Base-by-base conservation (phyloP, 1,139 yeast species). In the Debaryomyces fabryi region DNA sequence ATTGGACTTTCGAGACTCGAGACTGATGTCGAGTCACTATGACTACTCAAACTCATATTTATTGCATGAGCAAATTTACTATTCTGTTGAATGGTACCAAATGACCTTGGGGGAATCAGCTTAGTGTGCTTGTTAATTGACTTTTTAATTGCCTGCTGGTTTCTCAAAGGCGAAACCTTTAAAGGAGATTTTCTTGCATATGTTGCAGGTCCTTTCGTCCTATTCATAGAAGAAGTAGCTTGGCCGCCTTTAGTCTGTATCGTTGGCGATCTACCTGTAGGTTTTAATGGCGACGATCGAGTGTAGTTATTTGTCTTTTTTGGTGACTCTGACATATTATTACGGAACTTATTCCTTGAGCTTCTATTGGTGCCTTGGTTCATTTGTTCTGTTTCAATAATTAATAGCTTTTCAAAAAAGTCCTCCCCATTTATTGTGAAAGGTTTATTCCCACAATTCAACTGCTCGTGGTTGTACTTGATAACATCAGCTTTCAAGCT, bases 401-500 rank as follows among this genome's bases (percentile, higher is more conserved):
- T 49, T 25, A 68, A 47, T 9, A 83, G 58, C 25, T 69, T 71
- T 35, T 77, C 76, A 32, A 72, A 66, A 46, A 84, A 74, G 40
- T 78, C 78, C 42, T 71, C 74, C 1, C 81, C 84, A 33, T 76
- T 67, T 9, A 81, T 62, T 35, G 66, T 58, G 44, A 84, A 70
- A 0, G 76, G 74, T 36, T 71, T 68, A 4, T 67, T 64, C 8
- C 72, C 72, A 5, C 67, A 58, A 1, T 62, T 57, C 2, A 60
- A 44, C 46, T 61, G 67, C 18, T 49, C 42, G 38, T 64, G 54
- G 53, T 85, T 83, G 68, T 81, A 86, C 10, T 68, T 68, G 1
- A 58, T 54, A 3, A 88, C 63, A 42, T 77, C 79, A 1, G 56
- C 48, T 52, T 79, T 81, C 45, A 92, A 67, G 2, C 74, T 78